Evolutionary conservation across 192 early-diverging fungal species (phyloP).

Genomic region (Umbelopsis vinacea): DNA sequence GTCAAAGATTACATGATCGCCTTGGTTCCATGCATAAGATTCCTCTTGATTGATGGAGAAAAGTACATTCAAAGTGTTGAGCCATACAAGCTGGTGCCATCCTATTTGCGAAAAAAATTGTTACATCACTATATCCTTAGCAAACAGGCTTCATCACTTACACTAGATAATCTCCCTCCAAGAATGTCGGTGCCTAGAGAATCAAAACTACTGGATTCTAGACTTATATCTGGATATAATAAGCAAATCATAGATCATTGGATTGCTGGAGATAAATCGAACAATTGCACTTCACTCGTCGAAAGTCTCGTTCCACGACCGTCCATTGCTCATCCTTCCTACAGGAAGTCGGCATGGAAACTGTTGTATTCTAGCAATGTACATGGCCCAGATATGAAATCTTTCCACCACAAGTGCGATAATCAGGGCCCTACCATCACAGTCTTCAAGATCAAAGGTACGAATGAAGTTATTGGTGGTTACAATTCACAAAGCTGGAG

Average conservation of each 20-base stretch:
- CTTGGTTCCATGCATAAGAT: slow-evolving; percentile 21
- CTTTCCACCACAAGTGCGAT: slow-evolving; percentile 31
- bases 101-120: slow-evolving; percentile 12
- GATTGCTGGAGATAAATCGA: slow-evolving; percentile 3
- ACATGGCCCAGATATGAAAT: slow-evolving; percentile 8
- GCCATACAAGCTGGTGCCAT: slow-evolving; percentile 11
- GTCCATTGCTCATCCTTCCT: neutral
- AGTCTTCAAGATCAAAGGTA: slow-evolving; percentile 18
- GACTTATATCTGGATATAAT: neutral
- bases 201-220: neutral
- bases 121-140: slow-evolving; percentile 2
- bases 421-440: slow-evolving; percentile 31
- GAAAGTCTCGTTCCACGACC: neutral
- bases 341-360: slow-evolving; percentile 4
- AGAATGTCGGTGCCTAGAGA: neutral
- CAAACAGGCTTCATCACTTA: neutral
- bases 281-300: neutral
- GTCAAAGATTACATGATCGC: slow-evolving; percentile 10
- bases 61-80: slow-evolving; percentile 15
- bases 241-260: neutral
- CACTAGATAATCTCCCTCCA: neutral
- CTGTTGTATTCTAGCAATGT: neutral
- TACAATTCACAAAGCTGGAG: slow-evolving; percentile 34
- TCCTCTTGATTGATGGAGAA: slow-evolving; percentile 9
- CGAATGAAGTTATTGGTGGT: slow-evolving; percentile 30